A percentile compares a stretch with the other conserved stretches of the same genome.
phyloP scores from a whole-genome alignment of 2,329 filamentous ascomycete genomes.

The Monosporascus sp. region DNA sequence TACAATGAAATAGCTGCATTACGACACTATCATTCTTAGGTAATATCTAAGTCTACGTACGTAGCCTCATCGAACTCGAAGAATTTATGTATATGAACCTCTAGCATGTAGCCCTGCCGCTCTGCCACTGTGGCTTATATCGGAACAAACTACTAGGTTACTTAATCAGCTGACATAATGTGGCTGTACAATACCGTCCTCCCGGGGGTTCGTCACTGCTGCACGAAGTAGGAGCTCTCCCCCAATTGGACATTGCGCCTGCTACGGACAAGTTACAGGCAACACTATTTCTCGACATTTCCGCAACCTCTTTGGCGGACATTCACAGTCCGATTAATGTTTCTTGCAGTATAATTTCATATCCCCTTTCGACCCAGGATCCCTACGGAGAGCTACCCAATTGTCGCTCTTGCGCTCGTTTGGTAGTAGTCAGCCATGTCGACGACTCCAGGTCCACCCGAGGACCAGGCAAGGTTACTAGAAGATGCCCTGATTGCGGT shows the following conservation, averaged over 20 bases:
- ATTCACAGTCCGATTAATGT: background rate
- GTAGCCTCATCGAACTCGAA: no score
- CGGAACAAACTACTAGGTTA: no score
- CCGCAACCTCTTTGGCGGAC: background rate
- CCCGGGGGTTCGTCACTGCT: background rate
- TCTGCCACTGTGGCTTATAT: no score
- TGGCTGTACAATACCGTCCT: no score
- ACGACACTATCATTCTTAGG: no score
- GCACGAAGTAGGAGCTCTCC: background rate
- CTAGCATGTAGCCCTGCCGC: no score
- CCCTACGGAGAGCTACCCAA: background rate
- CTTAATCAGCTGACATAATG: no score
- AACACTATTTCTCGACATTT: background rate
- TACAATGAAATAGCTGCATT: no score
- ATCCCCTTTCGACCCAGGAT: background rate
- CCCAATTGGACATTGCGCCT: background rate
- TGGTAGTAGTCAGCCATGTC: conserved; percentile 23
- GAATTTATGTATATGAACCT: no score
- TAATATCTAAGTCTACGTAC: no score
- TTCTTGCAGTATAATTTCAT: background rate
- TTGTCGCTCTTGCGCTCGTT: conserved; percentile 1
- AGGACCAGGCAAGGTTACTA: conserved; percentile 85
- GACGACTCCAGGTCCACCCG: conserved; percentile 56
- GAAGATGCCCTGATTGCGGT: conserved; percentile 96
- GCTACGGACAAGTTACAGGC: background rate